Percentiles rank a stretch among this genome's conserved stretches.
phyloP scores from a whole-genome alignment of 371 early-diverging fungal genomes.

The Apophysomyces sp. region DNA sequence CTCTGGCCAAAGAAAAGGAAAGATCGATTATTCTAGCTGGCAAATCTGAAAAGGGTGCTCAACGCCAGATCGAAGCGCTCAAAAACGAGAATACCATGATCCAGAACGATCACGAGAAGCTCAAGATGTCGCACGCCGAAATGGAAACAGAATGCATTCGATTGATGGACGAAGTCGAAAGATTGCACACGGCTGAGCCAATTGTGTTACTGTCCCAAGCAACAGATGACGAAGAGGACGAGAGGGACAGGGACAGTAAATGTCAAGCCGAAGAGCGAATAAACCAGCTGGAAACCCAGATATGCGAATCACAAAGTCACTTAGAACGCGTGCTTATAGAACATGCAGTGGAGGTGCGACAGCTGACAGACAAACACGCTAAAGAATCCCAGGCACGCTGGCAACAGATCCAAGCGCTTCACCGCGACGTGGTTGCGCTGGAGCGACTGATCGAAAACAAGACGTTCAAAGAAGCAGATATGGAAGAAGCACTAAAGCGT shows the following conservation, averaged over 20 bases:
- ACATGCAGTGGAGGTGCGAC: conserved; percentile 46
- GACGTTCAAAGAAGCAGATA: conserved; percentile 63
- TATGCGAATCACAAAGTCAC: conserved; percentile 40
- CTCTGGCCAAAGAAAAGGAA: conserved; percentile 17
- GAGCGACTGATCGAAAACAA: conserved; percentile 68
- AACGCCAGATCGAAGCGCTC: conserved; percentile 30
- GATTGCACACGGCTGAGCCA: conserved; percentile 22
- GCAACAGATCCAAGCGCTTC: conserved; percentile 45
- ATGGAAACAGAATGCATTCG: conserved; percentile 72
- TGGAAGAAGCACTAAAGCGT: conserved; percentile 48
- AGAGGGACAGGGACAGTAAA: conserved; percentile 14
- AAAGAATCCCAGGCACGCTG: conserved; percentile 55
- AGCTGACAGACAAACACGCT: conserved; percentile 33
- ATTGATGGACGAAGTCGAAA: conserved; percentile 68
- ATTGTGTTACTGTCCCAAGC: conserved; percentile 10
- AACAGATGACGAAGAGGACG: conserved; percentile 14
- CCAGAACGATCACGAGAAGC: conserved; percentile 45
- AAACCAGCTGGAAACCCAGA: conserved; percentile 26
- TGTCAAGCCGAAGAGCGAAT: neutral
- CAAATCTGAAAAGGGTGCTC: conserved; percentile 21
- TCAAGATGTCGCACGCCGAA: conserved; percentile 59
- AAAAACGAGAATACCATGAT: conserved; percentile 11
- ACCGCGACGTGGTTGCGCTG: conserved; percentile 59
- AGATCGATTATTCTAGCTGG: conserved; percentile 26
- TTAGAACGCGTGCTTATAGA: conserved; percentile 33